Percentiles rank a stretch among this genome's conserved stretches.
phyloP scores from a whole-genome alignment of 2,329 filamentous ascomycete genomes.

The Pseudocercospora musae region DNA sequence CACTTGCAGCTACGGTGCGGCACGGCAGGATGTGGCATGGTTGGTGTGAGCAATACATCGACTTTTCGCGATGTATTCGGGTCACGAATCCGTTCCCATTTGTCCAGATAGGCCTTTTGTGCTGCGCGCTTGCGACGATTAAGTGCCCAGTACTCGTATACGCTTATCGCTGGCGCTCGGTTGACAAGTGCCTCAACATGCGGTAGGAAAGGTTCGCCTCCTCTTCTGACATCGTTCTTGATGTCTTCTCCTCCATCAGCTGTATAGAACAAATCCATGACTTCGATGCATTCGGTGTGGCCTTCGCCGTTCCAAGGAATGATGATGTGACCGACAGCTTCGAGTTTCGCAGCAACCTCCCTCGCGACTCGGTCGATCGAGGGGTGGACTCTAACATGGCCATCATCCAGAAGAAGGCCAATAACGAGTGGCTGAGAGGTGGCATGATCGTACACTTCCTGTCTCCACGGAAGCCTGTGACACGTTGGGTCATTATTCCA shows the following conservation, averaged over 20 bases:
- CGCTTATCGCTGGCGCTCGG: constrained; percentile 53
- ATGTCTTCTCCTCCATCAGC: constrained; percentile 64
- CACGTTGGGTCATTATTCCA: constrained; percentile 44
- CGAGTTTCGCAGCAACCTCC: constrained; percentile 14
- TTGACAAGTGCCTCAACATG: constrained; percentile 58
- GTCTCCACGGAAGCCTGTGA: constrained; percentile 43
- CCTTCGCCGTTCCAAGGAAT: constrained; percentile 42
- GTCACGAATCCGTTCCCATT: constrained; percentile 53
- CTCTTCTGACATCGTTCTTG: constrained; percentile 50
- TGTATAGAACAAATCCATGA: constrained; percentile 61
- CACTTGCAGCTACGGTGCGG: constrained; percentile 39
- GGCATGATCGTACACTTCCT: constrained; percentile 25
- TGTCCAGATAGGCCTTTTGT: constrained; percentile 57
- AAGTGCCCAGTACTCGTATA: constrained; percentile 66
- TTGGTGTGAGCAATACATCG: constrained; percentile 57
- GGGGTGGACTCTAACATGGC: constrained; percentile 27
- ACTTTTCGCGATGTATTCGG: constrained; percentile 42
- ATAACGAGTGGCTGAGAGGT: constrained; percentile 21
- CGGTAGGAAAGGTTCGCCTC: constrained; percentile 58
- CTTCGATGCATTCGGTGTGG: constrained; percentile 54
- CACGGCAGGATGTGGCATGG: constrained; percentile 59
- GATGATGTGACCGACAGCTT: constrained; percentile 41
- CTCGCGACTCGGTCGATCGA: constrained; percentile 21
- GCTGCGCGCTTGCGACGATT: constrained; percentile 55
- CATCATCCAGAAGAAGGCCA: constrained; percentile 27